Percentiles rank a stretch among this genome's conserved stretches.
These are phyloP conservation scores for Diutina scorzettiae DNA, from an alignment of 1,139 yeast species.

Conservation along the genomic window DNA sequence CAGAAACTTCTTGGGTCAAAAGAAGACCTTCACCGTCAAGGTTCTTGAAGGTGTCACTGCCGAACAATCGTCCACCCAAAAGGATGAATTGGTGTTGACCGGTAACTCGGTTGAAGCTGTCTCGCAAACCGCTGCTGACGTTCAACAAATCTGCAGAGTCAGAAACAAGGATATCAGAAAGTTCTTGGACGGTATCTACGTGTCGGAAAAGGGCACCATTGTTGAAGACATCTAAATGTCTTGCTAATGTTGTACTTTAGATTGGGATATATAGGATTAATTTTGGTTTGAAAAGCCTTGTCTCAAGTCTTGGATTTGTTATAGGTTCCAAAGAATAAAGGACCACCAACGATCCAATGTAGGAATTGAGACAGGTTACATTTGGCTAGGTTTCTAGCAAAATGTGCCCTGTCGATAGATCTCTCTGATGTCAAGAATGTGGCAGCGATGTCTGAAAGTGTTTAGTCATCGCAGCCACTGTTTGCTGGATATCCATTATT, in stretches of 20 bases:
- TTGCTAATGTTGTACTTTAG: constrained; percentile 4
- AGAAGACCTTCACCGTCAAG: constrained; percentile 81
- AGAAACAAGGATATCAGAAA: constrained; percentile 99
- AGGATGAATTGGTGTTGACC: constrained; percentile 85
- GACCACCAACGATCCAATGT: constrained; percentile 47
- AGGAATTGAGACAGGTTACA: constrained; percentile 5
- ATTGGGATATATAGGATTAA: constrained; percentile 13
- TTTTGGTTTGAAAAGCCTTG: constrained; percentile 23
- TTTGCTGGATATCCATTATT: too few relatives aligned
- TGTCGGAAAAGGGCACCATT: constrained; percentile 89
- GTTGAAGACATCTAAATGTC: constrained; percentile 42
- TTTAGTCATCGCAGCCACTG: too few relatives aligned
- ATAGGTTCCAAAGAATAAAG: constrained; percentile 41
- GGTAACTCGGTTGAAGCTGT: constrained; percentile 98
- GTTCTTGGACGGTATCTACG: constrained; percentile 99
- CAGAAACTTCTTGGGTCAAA: constrained; percentile 99
- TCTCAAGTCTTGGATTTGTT: constrained; percentile 38
- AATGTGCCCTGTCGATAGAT: too few relatives aligned
- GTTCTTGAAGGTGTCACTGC: constrained; percentile 82
- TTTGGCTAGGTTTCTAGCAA: too few relatives aligned
- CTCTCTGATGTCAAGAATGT: too few relatives aligned
- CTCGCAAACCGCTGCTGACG: constrained; percentile 97
- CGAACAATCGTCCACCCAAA: constrained; percentile 71
- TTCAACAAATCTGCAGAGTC: constrained; percentile 95
- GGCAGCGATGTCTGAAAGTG: too few relatives aligned